These are phyloP conservation scores for Phytopythium mirpurense DNA, from an alignment of 352 stramenopile species.

Conservation along the genomic window DNA sequence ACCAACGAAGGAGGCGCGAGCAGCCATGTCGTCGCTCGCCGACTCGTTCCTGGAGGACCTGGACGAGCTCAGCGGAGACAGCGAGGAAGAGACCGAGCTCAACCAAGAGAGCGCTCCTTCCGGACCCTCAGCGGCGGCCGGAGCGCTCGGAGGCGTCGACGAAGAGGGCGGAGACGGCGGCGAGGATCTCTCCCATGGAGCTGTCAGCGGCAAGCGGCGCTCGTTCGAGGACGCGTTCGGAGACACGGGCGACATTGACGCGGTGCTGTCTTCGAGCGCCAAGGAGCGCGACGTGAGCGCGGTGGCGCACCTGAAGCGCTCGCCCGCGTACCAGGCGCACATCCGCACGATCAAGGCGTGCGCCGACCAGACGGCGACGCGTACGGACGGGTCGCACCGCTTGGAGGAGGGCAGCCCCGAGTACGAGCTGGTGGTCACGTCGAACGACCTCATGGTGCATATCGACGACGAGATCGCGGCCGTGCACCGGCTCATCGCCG, in stretches of 20 bases:
- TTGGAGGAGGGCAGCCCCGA: conserved; percentile 61
- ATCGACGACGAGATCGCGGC: conserved; percentile 92
- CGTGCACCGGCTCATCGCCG: conserved; percentile 89
- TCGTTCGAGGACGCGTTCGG: conserved; percentile 13
- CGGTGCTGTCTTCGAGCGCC: conserved; percentile 30
- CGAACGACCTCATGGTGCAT: conserved; percentile 91
- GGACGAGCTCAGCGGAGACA: conserved; percentile 82
- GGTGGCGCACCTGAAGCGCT: conserved; percentile 72
- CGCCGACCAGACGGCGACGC: conserved; percentile 14
- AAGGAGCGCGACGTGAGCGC: conserved; percentile 53
- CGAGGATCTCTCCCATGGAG: no score
- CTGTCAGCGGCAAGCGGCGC: conserved; percentile 14
- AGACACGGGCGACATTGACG: conserved; percentile 25
- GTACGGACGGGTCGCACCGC: conserved; percentile 16
- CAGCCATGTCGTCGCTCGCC: conserved; percentile 74
- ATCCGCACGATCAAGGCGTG: conserved; percentile 64
- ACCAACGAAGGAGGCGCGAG: background rate
- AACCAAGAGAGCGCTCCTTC: conserved; percentile 6
- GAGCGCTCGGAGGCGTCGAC: background rate
- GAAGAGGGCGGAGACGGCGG: conserved; percentile 14
- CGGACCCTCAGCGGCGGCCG: background rate
- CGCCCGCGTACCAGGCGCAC: conserved; percentile 61
- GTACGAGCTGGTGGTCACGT: conserved; percentile 85
- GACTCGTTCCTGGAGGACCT: conserved; percentile 89
- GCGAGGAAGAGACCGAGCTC: conserved; percentile 63